Base-by-base conservation (phyloP, 768 basidiomycete species). In the Tricholoma saponaceum region DNA sequence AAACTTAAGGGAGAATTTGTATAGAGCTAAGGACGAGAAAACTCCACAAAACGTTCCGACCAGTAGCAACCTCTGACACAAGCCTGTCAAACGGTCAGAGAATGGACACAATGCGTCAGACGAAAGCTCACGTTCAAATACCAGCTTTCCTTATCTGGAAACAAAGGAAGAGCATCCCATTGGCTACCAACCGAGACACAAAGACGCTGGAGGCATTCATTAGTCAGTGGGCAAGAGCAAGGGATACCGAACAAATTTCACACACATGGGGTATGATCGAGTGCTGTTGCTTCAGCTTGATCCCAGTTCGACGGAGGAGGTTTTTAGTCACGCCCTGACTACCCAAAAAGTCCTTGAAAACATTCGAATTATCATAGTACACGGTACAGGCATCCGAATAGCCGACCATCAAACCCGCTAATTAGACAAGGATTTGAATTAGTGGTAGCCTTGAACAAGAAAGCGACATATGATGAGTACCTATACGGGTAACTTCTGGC, bases 211-310 rank as follows among this genome's bases (percentile, higher is more conserved):
- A 39, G 6, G 7, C 37, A 39, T 39, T 14, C 4, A 37, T 37
- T 4, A 13, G 14, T 16, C 14, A 39, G 37, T n/a, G 37, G n/a
- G n/a, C n/a, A n/a, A 39, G n/a, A 14, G 5, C 16, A 13, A n/a
- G 14, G 37, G 16, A 39, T 39, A 39, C 2, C n/a, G 5, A 39
- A 39, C 16, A 5, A 14, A n/a, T n/a, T n/a, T n/a, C 2, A 39
- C 16, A 7, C 52, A 79, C 78, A 43, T 75, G 76, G 28, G 78
- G 75, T 25, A 78, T 61, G 26, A 79, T 72, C 6, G 57, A 60
- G 57, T 76, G 70, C 64, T 65, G 47, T 23, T 60, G 18, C 51
- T 62, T 65, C 54, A 67, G 39, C 64, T 64, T 54, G 51, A 39
- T 39, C 14, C 37, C 37, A 3, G 69, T 66, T 54, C 60, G 63